A percentile compares a stretch with the other conserved stretches of the same genome.
Conservation (phyloP, 2,329 filamentous ascomycete species). For the Fusarium pseudograminearum region DNA sequence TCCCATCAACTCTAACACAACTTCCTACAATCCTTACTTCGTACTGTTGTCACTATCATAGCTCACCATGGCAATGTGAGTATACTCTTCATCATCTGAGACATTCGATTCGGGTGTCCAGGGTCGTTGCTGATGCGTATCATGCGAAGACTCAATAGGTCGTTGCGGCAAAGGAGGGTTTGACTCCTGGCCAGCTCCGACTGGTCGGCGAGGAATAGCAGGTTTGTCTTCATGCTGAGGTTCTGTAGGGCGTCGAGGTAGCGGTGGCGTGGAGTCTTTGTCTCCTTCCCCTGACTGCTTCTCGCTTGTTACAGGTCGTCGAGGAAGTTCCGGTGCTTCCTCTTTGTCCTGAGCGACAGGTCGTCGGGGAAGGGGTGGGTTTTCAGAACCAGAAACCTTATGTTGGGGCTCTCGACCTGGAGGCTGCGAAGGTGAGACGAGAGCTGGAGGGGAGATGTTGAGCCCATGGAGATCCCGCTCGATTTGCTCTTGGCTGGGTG, state of each 20-base stretch:
- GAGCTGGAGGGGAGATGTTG: conserved; percentile 47
- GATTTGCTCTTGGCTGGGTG: conserved; percentile 32
- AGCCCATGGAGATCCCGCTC: conserved; percentile 47
- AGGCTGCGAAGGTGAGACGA: conserved; percentile 39
- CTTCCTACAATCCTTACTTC: conserved; percentile 1
- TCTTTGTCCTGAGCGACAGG: conserved; percentile 14
- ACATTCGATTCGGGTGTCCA: conserved; percentile 46
- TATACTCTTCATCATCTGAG: conserved; percentile 53
- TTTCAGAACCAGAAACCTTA: conserved; percentile 9
- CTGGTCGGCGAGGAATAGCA: conserved; percentile 31
- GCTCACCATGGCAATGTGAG: conserved; percentile 54
- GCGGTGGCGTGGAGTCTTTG: conserved; percentile 9
- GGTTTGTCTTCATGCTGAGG: conserved; percentile 21
- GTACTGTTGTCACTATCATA: conserved; percentile 48
- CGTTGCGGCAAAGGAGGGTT: conserved; percentile 38
- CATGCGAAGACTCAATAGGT: conserved; percentile 20
- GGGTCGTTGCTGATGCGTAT: conserved; percentile 33
- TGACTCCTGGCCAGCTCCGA: conserved; percentile 14
- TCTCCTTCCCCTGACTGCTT: background rate
- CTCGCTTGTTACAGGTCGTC: conserved; percentile 15
- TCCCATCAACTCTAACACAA: background rate
- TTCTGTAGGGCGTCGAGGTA: conserved; percentile 31
- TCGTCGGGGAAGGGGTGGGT: conserved; percentile 33
- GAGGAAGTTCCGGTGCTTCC: conserved; percentile 24
- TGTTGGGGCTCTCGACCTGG: conserved; percentile 13